These are phyloP conservation scores for Botryobasidium botryosum DNA, from an alignment of 768 basidiomycete genomes.

Conservation along the genomic window DNA sequence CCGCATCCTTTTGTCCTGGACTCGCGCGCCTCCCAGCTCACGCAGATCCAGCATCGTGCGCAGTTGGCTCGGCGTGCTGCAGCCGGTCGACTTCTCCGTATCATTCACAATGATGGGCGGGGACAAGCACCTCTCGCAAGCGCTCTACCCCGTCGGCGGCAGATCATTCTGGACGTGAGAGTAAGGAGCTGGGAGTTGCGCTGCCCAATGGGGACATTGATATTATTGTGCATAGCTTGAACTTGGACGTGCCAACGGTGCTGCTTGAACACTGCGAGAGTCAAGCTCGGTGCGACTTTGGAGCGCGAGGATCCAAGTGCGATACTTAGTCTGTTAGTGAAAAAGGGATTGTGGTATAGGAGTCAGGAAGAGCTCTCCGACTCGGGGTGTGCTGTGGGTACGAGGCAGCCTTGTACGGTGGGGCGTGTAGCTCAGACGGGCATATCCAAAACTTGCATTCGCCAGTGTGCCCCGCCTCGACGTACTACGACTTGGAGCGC, in stretches of 20 bases:
- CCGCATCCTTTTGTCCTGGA: constrained; percentile 39
- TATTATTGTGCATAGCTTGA: constrained; percentile 82
- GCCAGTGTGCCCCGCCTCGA: constrained; percentile 62
- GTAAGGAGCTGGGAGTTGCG: constrained; percentile 83
- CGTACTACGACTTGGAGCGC: background rate
- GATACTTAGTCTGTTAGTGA: constrained; percentile 74
- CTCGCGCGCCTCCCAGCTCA: constrained; percentile 74
- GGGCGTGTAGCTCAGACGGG: constrained; percentile 74
- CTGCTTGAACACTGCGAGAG: constrained; percentile 69
- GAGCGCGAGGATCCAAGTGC: constrained; percentile 83
- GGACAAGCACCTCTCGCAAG: constrained; percentile 80
- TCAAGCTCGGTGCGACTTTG: constrained; percentile 72
- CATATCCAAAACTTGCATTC: constrained; percentile 61
- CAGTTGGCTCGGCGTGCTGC: constrained; percentile 37
- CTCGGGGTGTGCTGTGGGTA: constrained; percentile 87
- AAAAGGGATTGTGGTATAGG: constrained; percentile 50
- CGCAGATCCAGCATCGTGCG: constrained; percentile 71
- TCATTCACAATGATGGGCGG: constrained; percentile 54
- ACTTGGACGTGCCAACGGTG: constrained; percentile 84
- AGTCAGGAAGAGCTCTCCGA: constrained; percentile 66
- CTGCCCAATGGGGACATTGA: constrained; percentile 60
- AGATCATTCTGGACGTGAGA: constrained; percentile 92
- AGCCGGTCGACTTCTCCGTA: constrained; percentile 38
- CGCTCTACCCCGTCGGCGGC: constrained; percentile 76
- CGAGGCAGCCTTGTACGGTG: constrained; percentile 85